Percentiles rank a stretch among this genome's conserved stretches.
These are phyloP conservation scores for Pythium folliculosum DNA, from an alignment of 352 stramenopile genomes.

Conservation along the genomic window DNA sequence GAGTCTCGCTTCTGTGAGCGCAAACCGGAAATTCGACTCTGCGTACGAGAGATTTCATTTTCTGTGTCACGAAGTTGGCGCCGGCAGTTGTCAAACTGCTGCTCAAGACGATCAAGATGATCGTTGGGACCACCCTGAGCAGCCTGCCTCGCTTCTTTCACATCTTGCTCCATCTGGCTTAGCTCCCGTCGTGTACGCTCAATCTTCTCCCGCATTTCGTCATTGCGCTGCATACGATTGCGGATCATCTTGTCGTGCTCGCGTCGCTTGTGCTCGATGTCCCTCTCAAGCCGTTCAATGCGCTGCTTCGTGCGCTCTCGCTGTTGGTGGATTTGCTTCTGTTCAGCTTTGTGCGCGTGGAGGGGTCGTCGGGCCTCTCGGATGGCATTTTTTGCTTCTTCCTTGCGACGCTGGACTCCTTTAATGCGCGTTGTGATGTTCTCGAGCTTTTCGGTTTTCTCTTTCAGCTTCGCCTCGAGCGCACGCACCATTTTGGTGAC, in stretches of 20 bases:
- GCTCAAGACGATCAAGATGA: constrained; percentile 57
- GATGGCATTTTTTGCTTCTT: constrained; percentile 60
- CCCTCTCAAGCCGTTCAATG: constrained; percentile 48
- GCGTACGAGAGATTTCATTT: constrained; percentile 42
- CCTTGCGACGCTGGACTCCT: constrained; percentile 47
- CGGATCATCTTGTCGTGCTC: constrained; percentile 60
- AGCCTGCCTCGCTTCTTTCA: constrained; percentile 38
- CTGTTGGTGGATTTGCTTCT: constrained; percentile 59
- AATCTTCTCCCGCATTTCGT: constrained; percentile 58
- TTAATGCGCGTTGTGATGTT: constrained; percentile 43
- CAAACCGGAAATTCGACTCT: constrained; percentile 51
- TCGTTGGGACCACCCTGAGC: constrained; percentile 27
- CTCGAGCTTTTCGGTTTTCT: constrained; percentile 69
- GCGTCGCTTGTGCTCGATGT: constrained; percentile 55
- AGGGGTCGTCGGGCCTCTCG: constrained; percentile 63
- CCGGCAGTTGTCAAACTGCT: constrained; percentile 57
- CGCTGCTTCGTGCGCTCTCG: constrained; percentile 54
- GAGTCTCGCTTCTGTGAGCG: constrained; percentile 57
- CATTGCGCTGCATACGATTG: constrained; percentile 57
- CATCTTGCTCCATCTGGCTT: constrained; percentile 38
- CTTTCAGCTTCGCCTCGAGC: constrained; percentile 60
- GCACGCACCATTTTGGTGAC: constrained; percentile 45
- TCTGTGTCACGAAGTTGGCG: constrained; percentile 62
- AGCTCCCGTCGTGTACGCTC: constrained; percentile 53
- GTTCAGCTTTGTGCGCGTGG: constrained; percentile 64